Evolutionary conservation across 176 grass and related monocot species (phyloP).

Genomic region (Juncus inflexus): DNA sequence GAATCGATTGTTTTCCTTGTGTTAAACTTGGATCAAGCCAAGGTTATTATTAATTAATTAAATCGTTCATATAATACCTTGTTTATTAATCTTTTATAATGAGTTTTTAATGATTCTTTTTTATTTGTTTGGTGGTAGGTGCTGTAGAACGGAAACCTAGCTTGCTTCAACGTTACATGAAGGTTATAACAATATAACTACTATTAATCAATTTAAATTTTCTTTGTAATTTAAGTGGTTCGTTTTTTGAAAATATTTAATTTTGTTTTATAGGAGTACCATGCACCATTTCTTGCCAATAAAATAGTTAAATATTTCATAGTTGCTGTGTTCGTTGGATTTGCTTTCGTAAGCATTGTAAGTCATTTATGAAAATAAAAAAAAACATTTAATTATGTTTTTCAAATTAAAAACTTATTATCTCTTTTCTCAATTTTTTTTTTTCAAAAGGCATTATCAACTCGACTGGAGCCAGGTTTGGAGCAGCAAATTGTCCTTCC

Average conservation of each 20-base stretch:
- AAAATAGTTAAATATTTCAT: slow-evolving; percentile 68
- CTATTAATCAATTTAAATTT: too few species aligned
- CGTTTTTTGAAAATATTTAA: neutral
- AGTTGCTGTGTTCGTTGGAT: slow-evolving; percentile 71
- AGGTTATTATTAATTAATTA: neutral
- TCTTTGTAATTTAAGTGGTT: too few species aligned
- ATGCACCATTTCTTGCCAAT: slow-evolving; percentile 74
- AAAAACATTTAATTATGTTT: neutral
- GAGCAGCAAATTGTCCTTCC: slow-evolving; percentile 92
- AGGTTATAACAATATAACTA: slow-evolving; percentile 32
- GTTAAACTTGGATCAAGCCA: slow-evolving; percentile 36
- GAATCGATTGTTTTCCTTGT: slow-evolving; percentile 91
- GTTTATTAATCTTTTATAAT: slow-evolving; percentile 2
- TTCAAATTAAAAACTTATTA: slow-evolving; percentile 11
- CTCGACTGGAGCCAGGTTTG: slow-evolving; percentile 82
- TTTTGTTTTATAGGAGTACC: slow-evolving; percentile 49
- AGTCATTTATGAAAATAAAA: slow-evolving; percentile 24
- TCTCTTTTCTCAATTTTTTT: slow-evolving; percentile 21
- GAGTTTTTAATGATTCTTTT: slow-evolving; percentile 20
- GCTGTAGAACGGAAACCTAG: slow-evolving; percentile 31
- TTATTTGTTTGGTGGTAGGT: slow-evolving; percentile 33
- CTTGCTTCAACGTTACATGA: slow-evolving; percentile 87
- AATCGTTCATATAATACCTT: too few species aligned
- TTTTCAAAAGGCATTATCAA: slow-evolving; percentile 55
- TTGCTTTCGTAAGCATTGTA: slow-evolving; percentile 89